Percentiles rank a stretch among this genome's conserved stretches.
phyloP scores from a whole-genome alignment of 768 basidiomycete genomes.

The Psilocybe cubensis region DNA sequence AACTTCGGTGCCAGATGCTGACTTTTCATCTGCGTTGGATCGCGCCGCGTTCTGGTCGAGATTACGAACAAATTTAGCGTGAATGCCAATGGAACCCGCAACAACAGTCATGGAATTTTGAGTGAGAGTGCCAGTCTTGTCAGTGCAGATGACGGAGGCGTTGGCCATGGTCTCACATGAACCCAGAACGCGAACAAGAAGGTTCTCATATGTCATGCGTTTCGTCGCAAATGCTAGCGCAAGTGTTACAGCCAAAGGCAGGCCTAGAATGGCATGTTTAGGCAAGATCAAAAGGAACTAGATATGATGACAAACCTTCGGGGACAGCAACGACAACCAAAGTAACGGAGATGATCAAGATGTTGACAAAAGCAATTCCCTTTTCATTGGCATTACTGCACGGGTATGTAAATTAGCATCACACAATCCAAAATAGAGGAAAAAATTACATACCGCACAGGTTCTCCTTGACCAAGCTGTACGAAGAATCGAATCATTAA shows the following conservation, averaged over 20 bases:
- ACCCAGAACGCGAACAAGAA: slow-evolving; percentile 93
- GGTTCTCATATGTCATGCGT: slow-evolving; percentile 95
- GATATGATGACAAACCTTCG: slow-evolving; percentile 36
- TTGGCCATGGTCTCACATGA: slow-evolving; percentile 99
- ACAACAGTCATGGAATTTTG: slow-evolving; percentile 96
- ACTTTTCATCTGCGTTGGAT: slow-evolving; percentile 64
- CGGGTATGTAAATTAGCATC: slow-evolving; percentile 1
- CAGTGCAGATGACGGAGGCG: slow-evolving; percentile 93
- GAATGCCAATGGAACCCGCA: slow-evolving; percentile 91
- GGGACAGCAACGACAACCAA: slow-evolving; percentile 57
- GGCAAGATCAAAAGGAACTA: neutral
- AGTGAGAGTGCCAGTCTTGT: slow-evolving; percentile 97
- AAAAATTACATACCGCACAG: slow-evolving; percentile 49
- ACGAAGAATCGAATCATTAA: slow-evolving; percentile 97
- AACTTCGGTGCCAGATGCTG: slow-evolving; percentile 21
- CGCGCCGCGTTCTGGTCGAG: slow-evolving; percentile 73
- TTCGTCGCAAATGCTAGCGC: slow-evolving; percentile 97
- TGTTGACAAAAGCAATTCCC: slow-evolving; percentile 89
- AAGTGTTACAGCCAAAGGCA: slow-evolving; percentile 94
- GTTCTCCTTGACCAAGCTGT: slow-evolving; percentile 67
- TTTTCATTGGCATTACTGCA: slow-evolving; percentile 74
- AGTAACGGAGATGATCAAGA: slow-evolving; percentile 93
- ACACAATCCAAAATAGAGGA: neutral
- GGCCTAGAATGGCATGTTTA: slow-evolving; percentile 46
- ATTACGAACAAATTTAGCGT: slow-evolving; percentile 89